Base-by-base conservation (phyloP, 306 rosid genomes). In the Rosa rugosa region DNA sequence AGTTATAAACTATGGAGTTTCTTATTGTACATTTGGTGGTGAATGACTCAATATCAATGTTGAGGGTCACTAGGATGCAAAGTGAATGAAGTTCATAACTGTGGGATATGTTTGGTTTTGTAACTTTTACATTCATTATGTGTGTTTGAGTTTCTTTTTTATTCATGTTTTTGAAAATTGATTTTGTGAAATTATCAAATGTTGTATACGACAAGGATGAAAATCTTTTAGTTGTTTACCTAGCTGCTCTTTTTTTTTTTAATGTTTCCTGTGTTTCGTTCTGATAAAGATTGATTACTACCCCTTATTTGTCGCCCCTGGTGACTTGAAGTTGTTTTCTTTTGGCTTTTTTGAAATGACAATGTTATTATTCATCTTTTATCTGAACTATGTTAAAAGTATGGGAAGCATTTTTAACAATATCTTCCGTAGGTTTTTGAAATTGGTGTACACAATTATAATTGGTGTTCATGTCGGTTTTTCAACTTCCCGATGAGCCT, bases 401-500 rank as follows among this genome's bases (percentile, higher is more conserved):
- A 20, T 18, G 62, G 62, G 8, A 18, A 40, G 7, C 50, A 45
- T 76, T 4, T 49, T 16, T 7, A 1, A 3, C 44, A 63, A 27
- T 16, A 69, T 40, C 22, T 69, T 41, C 34, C 69, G 36, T 59
- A 16, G 53, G 63, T 54, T 12, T 2, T 64, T 0, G 4, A 16
- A 44, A 60, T 68, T 27, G 40, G 62, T 45, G 68, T 12, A 79
- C 42, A 18, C 51, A 17, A 53, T 67, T 54, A 10, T 53, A 62
- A 40, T 18, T 23, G 51, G 62, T 49, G 46, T 34, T 54, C 54
- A 25, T 53, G 47, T 78, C 71, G 11, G 13, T 70, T 71, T 75
- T 78, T 38, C 10, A 36, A 41, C 36, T 17, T 71, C 47, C 31
- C 36, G 53, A 40, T 69, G 66, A 68, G 10, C 45, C 49, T 53